Conservation (phyloP, 139 green algal genomes). For the Closterium sp. region DNA sequence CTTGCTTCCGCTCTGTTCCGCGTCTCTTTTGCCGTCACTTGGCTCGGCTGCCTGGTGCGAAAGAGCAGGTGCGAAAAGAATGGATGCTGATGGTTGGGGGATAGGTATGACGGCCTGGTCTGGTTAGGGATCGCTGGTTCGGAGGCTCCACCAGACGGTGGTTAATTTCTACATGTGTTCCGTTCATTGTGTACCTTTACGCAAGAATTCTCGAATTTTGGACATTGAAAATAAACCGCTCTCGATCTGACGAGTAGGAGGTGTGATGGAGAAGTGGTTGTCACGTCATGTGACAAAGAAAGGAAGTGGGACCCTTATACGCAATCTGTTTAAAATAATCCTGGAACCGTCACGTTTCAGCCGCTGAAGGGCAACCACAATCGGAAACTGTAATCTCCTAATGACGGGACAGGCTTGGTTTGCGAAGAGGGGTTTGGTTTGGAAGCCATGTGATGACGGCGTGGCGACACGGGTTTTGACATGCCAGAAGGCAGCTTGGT, state of each 20-base stretch:
- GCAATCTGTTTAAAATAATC: too few relatives aligned
- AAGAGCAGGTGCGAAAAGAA: background rate
- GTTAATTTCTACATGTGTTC: background rate
- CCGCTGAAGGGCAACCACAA: too few relatives aligned
- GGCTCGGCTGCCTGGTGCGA: background rate
- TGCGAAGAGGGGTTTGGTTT: background rate
- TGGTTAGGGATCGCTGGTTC: background rate
- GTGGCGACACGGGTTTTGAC: background rate
- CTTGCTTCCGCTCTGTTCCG: background rate
- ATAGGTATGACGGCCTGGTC: background rate
- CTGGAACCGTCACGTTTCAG: too few relatives aligned
- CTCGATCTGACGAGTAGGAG: too few relatives aligned
- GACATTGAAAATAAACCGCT: too few relatives aligned
- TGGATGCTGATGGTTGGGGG: background rate
- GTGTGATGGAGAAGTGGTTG: too few relatives aligned
- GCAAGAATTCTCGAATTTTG: too few relatives aligned
- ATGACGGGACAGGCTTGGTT: background rate
- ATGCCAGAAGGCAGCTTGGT: background rate
- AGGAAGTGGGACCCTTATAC: too few relatives aligned
- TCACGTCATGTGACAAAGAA: too few relatives aligned
- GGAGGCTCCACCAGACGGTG: background rate
- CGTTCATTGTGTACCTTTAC: too few relatives aligned
- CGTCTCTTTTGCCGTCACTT: background rate
- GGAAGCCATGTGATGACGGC: background rate
- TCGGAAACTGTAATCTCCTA: background rate